These are phyloP conservation scores for Mycocentrospora acerina DNA, from an alignment of 2,329 filamentous ascomycete species.

Conservation along the genomic window DNA sequence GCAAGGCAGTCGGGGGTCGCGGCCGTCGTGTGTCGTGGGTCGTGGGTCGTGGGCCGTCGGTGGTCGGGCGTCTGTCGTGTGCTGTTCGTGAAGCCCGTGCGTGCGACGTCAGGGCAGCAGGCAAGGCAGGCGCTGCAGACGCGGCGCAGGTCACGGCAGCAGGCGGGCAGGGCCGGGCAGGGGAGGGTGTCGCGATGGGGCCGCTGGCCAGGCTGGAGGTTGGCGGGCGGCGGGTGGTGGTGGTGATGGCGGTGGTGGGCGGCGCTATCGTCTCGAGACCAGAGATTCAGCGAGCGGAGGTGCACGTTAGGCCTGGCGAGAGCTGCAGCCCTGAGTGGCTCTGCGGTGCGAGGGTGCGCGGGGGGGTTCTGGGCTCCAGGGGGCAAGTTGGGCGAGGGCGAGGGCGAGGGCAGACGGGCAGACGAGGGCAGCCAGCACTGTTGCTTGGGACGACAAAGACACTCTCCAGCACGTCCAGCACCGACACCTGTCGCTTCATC, in stretches of 20 bases:
- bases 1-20: slow-evolving; percentile 13
- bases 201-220: slow-evolving; percentile 15
- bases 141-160: slow-evolving; percentile 9
- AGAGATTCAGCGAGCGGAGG: slow-evolving; percentile 25
- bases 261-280: not conserved
- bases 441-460: slow-evolving; percentile 1
- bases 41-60: not conserved
- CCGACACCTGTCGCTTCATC: slow-evolving; percentile 14
- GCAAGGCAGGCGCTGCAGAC: slow-evolving; percentile 12
- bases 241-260: slow-evolving; percentile 20
- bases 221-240: slow-evolving; percentile 21
- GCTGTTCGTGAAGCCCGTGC: slow-evolving; percentile 37
- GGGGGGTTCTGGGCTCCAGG: slow-evolving; percentile 1
- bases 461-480: slow-evolving; percentile 2
- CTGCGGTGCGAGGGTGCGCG: slow-evolving; percentile 15
- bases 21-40: slow-evolving; percentile 1
- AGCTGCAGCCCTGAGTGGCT: slow-evolving; percentile 32
- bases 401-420: no score
- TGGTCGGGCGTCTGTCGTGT: slow-evolving; percentile 32
- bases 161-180: slow-evolving; percentile 8
- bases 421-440: slow-evolving; percentile 3
- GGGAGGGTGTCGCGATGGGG: slow-evolving; percentile 13
- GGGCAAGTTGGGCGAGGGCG: no score
- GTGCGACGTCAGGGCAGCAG: slow-evolving; percentile 33
- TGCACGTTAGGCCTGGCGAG: slow-evolving; percentile 26